phyloP scores from a whole-genome alignment of 768 basidiomycete genomes.

The Boletus pseudopeckii region DNA sequence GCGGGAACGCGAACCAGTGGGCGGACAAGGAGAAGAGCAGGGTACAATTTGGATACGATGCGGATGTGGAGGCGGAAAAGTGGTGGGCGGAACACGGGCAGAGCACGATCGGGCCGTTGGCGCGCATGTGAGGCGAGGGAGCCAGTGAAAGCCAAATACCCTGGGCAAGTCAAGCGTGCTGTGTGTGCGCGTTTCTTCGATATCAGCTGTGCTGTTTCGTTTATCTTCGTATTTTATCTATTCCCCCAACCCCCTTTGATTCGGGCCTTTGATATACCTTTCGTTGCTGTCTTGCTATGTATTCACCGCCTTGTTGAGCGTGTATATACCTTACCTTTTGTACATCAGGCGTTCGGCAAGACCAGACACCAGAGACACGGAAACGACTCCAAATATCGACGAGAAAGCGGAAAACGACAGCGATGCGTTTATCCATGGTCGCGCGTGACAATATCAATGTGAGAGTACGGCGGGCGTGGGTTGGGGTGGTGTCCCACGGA shows the following conservation, averaged over 20 bases:
- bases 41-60: slow-evolving; percentile 52
- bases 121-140: slow-evolving; percentile 5
- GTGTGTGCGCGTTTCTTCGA: background rate
- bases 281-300: no score
- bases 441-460: no score
- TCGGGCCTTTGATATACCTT: no score
- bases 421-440: no score
- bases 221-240: no score
- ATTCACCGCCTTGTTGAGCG: background rate
- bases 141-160: background rate
- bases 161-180: background rate
- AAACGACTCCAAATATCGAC: no score
- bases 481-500: no score
- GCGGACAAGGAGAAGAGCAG: slow-evolving; percentile 50
- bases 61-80: slow-evolving; percentile 45
- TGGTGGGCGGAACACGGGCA: slow-evolving; percentile 45
- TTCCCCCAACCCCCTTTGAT: no score
- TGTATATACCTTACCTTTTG: background rate
- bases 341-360: background rate
- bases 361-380: background rate
- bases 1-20: slow-evolving; percentile 52
- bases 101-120: slow-evolving; percentile 9
- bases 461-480: no score
- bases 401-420: no score
- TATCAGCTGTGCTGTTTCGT: no score